Base-by-base conservation (phyloP, 257 asterid species). In the Ligustrum vulgare region DNA sequence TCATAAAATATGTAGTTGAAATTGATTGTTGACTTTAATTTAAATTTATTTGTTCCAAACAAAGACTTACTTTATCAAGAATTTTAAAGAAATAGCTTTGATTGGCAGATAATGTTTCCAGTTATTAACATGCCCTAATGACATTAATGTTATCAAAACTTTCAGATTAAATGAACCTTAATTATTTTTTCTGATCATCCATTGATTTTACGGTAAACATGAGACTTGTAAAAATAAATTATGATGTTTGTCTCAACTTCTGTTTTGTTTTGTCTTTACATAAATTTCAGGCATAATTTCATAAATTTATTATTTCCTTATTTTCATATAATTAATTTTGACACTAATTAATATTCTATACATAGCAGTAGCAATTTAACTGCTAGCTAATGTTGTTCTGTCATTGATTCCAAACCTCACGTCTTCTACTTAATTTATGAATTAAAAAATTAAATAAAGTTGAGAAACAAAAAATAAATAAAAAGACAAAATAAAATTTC, bases 141-240 rank as follows among this genome's bases (percentile, higher is more conserved):
- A 36, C 62, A n/a, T 54, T 70, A 56, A 65, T n/a, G 63, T 6
- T 20, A 41, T 66, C 35, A 31, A 25, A 39, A 37, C 47, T 25
- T 69, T 73, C 37, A 69, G 73, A 74, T 60, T 12, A 74, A 74
- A 34, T 79, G 69, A 45, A 74, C 72, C 76, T 69, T 22, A 79
- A 69, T 22, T 60, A 16, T 77, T 60, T 62, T 28, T 62, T n/a
- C 0, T 68, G 37, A 78, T 66, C 73, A 64, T 72, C 81, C 32
- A 56, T 58, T 35, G 39, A 28, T 13, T 51, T 66, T 18, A n/a
- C 1, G 70, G 45, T 6, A 37, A 72, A 37, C 3, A 39, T 66
- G 16, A 32, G 20, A 23, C 51, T 47, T 63, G 41, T 18, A 39
- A 39, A 18, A 16, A 18, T 0, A 18, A 56, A 20, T 7, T 58